These are phyloP conservation scores for Hypoxylon crocopeplum DNA, from an alignment of 495 filamentous ascomycete genomes.

Conservation along the genomic window DNA sequence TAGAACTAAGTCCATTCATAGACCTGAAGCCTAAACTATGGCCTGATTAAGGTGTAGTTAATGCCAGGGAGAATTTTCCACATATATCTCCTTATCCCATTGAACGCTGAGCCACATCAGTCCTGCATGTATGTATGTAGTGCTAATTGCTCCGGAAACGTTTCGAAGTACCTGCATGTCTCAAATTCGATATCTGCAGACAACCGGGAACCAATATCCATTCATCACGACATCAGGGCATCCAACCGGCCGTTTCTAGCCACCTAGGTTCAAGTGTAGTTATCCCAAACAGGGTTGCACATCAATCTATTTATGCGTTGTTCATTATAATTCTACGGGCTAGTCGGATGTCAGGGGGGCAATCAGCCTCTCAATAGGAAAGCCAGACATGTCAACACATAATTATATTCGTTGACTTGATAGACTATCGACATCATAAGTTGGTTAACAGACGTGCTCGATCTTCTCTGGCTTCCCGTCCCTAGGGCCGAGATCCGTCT, in stretches of 20 bases:
- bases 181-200: slow-evolving; percentile 15
- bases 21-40: no score
- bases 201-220: not conserved
- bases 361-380: no score
- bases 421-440: slow-evolving; percentile 1
- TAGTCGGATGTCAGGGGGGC: no score
- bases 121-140: not conserved
- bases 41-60: no score
- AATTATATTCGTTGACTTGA: no score
- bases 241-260: slow-evolving; percentile 1
- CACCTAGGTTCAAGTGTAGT: not conserved
- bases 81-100: no score
- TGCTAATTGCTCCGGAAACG: slow-evolving; percentile 21
- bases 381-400: not conserved
- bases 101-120: no score
- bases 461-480: slow-evolving; percentile 56
- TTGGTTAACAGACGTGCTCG: slow-evolving; percentile 63
- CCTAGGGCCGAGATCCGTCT: slow-evolving; percentile 71
- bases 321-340: not conserved
- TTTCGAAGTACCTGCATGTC: slow-evolving; percentile 20
- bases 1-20: no score
- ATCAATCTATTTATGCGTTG: slow-evolving; percentile 8
- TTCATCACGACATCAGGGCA: not conserved
- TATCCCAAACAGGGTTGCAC: slow-evolving; percentile 15
- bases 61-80: no score